These are phyloP conservation scores for Kokia cookei DNA, from an alignment of 441 rosid genomes.

Conservation along the genomic window DNA sequence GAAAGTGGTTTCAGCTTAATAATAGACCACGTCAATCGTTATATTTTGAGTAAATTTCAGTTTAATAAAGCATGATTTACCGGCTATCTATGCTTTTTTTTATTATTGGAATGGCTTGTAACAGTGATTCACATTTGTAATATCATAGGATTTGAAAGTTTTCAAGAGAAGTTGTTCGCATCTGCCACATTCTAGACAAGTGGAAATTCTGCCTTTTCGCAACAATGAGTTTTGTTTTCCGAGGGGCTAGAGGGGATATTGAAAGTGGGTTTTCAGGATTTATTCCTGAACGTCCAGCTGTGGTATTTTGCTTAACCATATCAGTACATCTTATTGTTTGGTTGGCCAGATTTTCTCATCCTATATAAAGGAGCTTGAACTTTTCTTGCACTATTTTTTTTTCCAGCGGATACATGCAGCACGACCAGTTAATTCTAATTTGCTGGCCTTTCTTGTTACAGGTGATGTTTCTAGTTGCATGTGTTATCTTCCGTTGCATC, in stretches of 20 bases:
- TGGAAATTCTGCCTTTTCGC: constrained; percentile 6
- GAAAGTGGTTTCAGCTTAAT: constrained; percentile 2
- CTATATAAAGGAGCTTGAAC: neutral
- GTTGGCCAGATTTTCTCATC: neutral
- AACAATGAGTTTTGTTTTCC: constrained; percentile 38
- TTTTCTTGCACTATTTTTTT: neutral
- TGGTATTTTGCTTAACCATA: constrained; percentile 19
- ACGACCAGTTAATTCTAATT: constrained; percentile 36
- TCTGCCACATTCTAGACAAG: neutral
- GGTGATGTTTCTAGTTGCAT: constrained; percentile 27
- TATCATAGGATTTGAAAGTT: constrained; percentile 17
- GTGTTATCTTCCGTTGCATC: neutral
- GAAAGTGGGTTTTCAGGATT: constrained; percentile 38
- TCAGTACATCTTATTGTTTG: neutral
- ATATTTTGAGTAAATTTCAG: neutral
- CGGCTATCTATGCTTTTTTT: neutral
- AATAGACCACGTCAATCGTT: neutral
- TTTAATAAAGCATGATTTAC: neutral
- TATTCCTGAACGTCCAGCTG: constrained; percentile 34
- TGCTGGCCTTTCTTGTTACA: constrained; percentile 41
- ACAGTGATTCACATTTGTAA: neutral
- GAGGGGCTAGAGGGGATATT: constrained; percentile 37
- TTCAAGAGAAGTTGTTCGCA: neutral
- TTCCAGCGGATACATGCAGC: constrained; percentile 32
- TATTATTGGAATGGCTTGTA: neutral